Evolutionary conservation across 1,284 basidiomycete genomes (phyloP), one percentile per base, ranked within the genome.

Genomic region (Malassezia arunalokei): DNA sequence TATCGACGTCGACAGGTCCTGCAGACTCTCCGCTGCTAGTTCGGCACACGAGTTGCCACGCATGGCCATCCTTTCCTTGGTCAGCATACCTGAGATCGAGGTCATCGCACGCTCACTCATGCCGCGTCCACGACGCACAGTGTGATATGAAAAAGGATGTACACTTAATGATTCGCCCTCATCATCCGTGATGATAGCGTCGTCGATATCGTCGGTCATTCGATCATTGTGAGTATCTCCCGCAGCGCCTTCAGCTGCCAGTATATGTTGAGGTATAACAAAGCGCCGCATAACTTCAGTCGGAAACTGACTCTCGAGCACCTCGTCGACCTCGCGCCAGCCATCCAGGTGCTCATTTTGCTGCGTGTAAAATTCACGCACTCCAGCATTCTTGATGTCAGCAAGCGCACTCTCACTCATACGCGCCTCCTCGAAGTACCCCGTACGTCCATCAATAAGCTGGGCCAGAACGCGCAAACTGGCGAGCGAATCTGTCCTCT

Each of bases 321-420:
- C 66, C 48, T 68, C 66, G 45, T 72, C 69, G 30, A 64, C 65
- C 47, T 70, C 66, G 27, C 68, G 57, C 67, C 65, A 70, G 1
- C 64, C 66, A 29, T 72, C 69, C 3, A 72, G 59, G 6, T 66
- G 63, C 32, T 59, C 57, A 40, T 71, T 67, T 43, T 65, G 60
- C 9, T 57, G 55, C 37, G 66, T 66, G 40, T 71, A 70, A 45
- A 65, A 71, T 12, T 52, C 56, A 29, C 48, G 57, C 11, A 71
- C 51, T 14, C 60, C 60, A 0, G 57, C 47, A 0, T 59, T 53
- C 15, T 57, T 59, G 39, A 61, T 52, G 54, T 49, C 51, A 14
- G 47, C 42, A 14, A 64, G 49, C 39, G 59, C 57, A 14, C 63
- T 59, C 17, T 59, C 59, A 15, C 44, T 54, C 27, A 60, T 41